phyloP scores from a whole-genome alignment of 2,329 filamentous ascomycete species.

The Cordyceps sp. region DNA sequence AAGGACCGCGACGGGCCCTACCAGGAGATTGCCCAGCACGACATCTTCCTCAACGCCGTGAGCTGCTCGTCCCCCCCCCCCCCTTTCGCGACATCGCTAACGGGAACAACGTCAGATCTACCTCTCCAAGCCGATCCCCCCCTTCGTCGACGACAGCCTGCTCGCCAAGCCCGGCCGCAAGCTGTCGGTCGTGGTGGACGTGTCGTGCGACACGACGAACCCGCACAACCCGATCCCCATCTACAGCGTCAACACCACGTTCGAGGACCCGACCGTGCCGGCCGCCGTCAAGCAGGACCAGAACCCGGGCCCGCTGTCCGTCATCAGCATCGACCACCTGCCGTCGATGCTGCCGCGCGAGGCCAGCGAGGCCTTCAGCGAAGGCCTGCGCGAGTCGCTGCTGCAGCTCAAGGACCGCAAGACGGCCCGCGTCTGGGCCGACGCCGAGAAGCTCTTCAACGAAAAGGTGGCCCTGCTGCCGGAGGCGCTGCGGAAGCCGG shows the following conservation, averaged over 20 bases:
- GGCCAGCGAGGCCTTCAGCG: conserved; percentile 71
- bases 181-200: conserved; percentile 67
- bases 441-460: conserved; percentile 70
- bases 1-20: conserved; percentile 51
- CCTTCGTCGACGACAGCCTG: conserved; percentile 62
- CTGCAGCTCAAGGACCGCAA: conserved; percentile 61
- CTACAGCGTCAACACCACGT: conserved; percentile 73
- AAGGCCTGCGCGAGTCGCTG: conserved; percentile 61
- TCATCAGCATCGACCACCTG: conserved; percentile 81
- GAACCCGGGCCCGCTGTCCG: conserved; percentile 43
- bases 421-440: conserved; percentile 62
- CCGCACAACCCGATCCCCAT: conserved; percentile 59
- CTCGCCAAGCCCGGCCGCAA: conserved; percentile 46
- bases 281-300: conserved; percentile 41
- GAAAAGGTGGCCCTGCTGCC: conserved; percentile 64
- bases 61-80: conserved; percentile 1
- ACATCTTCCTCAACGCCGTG: conserved; percentile 58
- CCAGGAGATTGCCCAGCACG: conserved; percentile 56
- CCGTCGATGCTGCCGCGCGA: conserved; percentile 74
- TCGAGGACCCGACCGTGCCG: conserved; percentile 70
- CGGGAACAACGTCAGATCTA: too few relatives aligned
- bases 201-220: conserved; percentile 59
- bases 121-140: conserved; percentile 25
- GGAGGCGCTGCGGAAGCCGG: conserved; percentile 1
- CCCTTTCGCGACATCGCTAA: too few relatives aligned